Conservation (phyloP, 768 basidiomycete genomes). For the Podaxis pistillaris region DNA sequence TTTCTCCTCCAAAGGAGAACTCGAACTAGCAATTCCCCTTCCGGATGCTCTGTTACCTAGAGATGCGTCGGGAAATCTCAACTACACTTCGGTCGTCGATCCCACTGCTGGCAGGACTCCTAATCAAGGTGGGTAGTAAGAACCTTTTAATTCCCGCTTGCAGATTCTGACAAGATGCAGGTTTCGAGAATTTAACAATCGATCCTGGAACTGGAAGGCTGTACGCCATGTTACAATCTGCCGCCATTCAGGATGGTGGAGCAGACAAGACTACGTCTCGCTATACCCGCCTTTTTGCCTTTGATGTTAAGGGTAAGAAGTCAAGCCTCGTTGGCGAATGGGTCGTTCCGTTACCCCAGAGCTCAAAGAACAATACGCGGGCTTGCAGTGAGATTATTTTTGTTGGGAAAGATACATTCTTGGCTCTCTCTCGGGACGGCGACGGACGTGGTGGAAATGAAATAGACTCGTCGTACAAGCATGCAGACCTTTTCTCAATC, state of each 20-base stretch:
- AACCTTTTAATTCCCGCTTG: neutral
- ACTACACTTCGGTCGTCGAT: slow-evolving; percentile 49
- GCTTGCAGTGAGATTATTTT: slow-evolving; percentile 59
- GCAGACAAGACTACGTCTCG: slow-evolving; percentile 42
- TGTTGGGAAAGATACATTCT: slow-evolving; percentile 50
- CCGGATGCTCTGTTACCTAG: slow-evolving; percentile 55
- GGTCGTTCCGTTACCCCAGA: slow-evolving; percentile 56
- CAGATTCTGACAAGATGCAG: slow-evolving; percentile 23
- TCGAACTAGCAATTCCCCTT: slow-evolving; percentile 58
- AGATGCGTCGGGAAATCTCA: slow-evolving; percentile 38
- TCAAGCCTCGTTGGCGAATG: slow-evolving; percentile 53
- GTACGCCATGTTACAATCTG: slow-evolving; percentile 63
- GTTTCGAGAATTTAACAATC: slow-evolving; percentile 60
- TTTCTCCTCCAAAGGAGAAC: slow-evolving; percentile 41
- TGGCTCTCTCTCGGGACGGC: slow-evolving; percentile 58
- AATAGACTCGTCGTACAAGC: slow-evolving; percentile 53
- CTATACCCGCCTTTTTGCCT: slow-evolving; percentile 57
- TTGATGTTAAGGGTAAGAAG: slow-evolving; percentile 38
- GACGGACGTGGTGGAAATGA: slow-evolving; percentile 56
- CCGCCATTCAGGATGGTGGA: slow-evolving; percentile 64
- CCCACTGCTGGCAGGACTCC: slow-evolving; percentile 51
- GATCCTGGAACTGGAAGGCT: slow-evolving; percentile 46
- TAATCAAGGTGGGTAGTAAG: slow-evolving; percentile 46
- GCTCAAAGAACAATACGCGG: slow-evolving; percentile 47
- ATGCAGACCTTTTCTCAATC: slow-evolving; percentile 60